Evolutionary conservation across 192 early-diverging fungal genomes (phyloP), one percentile per base, ranked within the genome.

Genomic region (Globomyces pollinis-pini): DNA sequence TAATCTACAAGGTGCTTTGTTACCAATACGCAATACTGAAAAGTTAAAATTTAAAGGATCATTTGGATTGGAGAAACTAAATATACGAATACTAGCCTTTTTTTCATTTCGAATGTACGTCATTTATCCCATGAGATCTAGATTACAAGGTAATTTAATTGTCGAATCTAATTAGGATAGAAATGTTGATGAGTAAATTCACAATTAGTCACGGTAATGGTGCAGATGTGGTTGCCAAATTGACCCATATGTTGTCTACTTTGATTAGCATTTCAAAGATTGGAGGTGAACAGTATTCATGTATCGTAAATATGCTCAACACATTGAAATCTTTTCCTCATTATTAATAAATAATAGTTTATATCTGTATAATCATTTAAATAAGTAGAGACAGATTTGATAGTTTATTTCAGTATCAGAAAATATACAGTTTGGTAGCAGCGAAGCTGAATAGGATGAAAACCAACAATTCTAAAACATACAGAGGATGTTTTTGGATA

Each of bases 191-290:
- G 8, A 41, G 20, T 18, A 18, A 28, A 23, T 26, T 55, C 29
- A 38, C 23, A 12, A 28, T 24, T 18, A 2, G 21, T 9, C 34
- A 24, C 11, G 33, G 23, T 24, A 28, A 31, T n/a, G 53, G 34
- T 21, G 33, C 53, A 20, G 53, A 55, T 41, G 53, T 55, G 4
- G 53, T n/a, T 9, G 53, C 29, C 53, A 55, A 55, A 3, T 31
- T 55, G 29, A 55, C 38, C n/a, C 53, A 55, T 26, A 55, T 55
- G 53, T 41, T 55, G 21, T 38, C 53, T 4, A 55, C 53, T 12
- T n/a, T 55, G 3, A 31, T 31, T 7, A 38, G 35, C 20, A 26
- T 39, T 15, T 20, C 38, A 20, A 20, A 39, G n/a, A n/a, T n/a
- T n/a, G n/a, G n/a, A n/a, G n/a, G n/a, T n/a, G n/a, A n/a, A n/a